Evolutionary conservation across 2,329 filamentous ascomycete species (phyloP).

Genomic region (Colletotrichum eleusines): DNA sequence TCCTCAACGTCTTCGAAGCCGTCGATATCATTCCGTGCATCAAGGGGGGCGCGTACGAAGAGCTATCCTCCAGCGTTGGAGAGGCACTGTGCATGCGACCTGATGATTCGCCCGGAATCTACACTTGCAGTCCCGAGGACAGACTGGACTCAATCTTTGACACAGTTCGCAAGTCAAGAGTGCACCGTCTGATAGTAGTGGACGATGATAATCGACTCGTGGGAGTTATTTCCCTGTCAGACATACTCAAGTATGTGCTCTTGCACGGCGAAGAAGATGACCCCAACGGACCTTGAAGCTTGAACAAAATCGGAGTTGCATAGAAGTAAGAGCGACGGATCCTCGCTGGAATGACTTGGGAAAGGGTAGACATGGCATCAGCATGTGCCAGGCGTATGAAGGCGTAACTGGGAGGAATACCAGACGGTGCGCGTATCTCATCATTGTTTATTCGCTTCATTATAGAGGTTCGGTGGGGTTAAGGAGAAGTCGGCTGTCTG

Average conservation of each 20-base stretch:
- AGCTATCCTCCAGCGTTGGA: conserved; percentile 86
- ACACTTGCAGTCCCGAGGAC: conserved; percentile 93
- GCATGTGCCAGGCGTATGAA: conserved; percentile 52
- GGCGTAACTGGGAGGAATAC: conserved; percentile 41
- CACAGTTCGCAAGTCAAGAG: conserved; percentile 93
- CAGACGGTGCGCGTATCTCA: conserved; percentile 38
- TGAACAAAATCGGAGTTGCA: conserved; percentile 34
- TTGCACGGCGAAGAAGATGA: conserved; percentile 78
- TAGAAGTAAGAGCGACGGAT: conserved; percentile 40
- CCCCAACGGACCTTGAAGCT: conserved; percentile 15
- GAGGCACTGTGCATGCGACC: conserved; percentile 89
- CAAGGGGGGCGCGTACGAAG: conserved; percentile 92
- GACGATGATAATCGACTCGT: conserved; percentile 89
- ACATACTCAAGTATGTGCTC: conserved; percentile 95
- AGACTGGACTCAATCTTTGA: conserved; percentile 96
- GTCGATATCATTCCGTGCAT: conserved; percentile 97
- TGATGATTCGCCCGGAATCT: conserved; percentile 95
- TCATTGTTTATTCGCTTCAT: conserved; percentile 36
- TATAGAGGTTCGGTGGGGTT: conserved; percentile 36
- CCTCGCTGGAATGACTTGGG: conserved; percentile 42
- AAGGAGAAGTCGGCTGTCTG: conserved; percentile 26
- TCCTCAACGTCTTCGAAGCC: conserved; percentile 97
- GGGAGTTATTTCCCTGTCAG: conserved; percentile 92
- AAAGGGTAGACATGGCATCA: conserved; percentile 41
- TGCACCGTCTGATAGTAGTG: conserved; percentile 92